Evolutionary conservation across 139 green algal genomes (phyloP).

Genomic region (Penium margaritaceum): DNA sequence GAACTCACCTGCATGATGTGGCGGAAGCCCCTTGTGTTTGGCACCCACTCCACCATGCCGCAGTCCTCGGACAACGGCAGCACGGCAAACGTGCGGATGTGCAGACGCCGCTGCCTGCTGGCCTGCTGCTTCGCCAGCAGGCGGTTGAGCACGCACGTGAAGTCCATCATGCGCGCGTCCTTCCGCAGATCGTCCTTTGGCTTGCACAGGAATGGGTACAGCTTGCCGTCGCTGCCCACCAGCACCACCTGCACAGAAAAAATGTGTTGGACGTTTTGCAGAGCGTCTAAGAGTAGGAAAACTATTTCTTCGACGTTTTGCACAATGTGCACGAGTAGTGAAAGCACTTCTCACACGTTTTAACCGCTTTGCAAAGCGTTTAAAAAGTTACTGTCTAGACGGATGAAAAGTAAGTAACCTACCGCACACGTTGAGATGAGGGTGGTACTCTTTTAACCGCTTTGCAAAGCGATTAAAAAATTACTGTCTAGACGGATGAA

Average conservation of each 20-base stretch:
- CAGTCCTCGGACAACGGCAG: constrained; percentile 86
- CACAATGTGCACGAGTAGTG: no score
- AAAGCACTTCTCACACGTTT: no score
- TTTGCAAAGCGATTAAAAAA: no score
- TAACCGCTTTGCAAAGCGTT: no score
- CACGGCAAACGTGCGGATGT: constrained; percentile 78
- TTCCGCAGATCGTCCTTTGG: constrained; percentile 96
- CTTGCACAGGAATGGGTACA: constrained; percentile 91
- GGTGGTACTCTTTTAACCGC: no score
- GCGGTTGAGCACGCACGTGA: constrained; percentile 66
- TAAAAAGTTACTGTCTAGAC: no score
- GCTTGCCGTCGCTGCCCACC: constrained; percentile 65
- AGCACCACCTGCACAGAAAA: constrained; percentile 53
- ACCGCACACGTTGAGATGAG: no score
- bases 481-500: no score
- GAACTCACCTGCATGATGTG: constrained; percentile 53
- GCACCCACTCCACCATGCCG: constrained; percentile 79
- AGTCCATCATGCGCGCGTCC: constrained; percentile 94
- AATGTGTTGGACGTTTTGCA: no score
- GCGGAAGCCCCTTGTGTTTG: constrained; percentile 59
- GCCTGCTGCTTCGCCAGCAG: constrained; percentile 52
- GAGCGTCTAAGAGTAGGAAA: no score
- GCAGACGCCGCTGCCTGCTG: constrained; percentile 64
- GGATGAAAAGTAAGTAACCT: no score
- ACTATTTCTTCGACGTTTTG: no score